phyloP scores from a whole-genome alignment of 1,139 yeast genomes.

The Kodamaea ohmeri region DNA sequence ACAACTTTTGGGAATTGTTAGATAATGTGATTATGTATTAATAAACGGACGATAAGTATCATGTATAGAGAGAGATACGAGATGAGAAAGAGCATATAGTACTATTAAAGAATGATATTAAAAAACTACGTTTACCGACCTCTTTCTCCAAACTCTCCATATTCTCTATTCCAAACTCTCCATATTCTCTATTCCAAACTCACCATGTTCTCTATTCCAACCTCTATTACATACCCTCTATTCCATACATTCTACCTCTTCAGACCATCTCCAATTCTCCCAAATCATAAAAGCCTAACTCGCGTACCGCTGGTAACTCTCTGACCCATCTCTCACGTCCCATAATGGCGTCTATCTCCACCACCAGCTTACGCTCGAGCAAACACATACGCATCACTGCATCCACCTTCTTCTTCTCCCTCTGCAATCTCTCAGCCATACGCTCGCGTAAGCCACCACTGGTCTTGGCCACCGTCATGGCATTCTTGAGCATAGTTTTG shows the following conservation, averaged over 20 bases:
- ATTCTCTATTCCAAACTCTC: no score
- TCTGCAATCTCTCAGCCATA: slow-evolving; percentile 38
- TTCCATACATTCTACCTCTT: neutral
- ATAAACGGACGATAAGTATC: no score
- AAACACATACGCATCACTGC: slow-evolving; percentile 47
- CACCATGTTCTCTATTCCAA: no score
- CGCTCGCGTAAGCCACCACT: slow-evolving; percentile 54
- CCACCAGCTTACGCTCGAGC: slow-evolving; percentile 36
- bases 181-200: no score
- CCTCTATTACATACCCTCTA: no score
- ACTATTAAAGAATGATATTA: no score
- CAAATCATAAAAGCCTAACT: slow-evolving; percentile 29
- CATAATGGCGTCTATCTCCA: slow-evolving; percentile 38
- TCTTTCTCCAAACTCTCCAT: no score
- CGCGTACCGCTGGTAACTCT: slow-evolving; percentile 27
- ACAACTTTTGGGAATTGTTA: no score
- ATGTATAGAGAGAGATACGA: no score
- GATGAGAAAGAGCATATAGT: no score
- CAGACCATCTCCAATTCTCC: neutral
- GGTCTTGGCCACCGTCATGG: slow-evolving; percentile 44
- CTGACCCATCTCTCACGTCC: slow-evolving; percentile 34
- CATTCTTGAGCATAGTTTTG: slow-evolving; percentile 44
- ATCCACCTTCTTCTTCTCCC: slow-evolving; percentile 44
- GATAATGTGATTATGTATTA: no score
- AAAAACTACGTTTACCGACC: no score